Percentiles rank a stretch among this genome's conserved stretches.
phyloP scores from a whole-genome alignment of 768 basidiomycete genomes.

The Artomyces pyxidatus region DNA sequence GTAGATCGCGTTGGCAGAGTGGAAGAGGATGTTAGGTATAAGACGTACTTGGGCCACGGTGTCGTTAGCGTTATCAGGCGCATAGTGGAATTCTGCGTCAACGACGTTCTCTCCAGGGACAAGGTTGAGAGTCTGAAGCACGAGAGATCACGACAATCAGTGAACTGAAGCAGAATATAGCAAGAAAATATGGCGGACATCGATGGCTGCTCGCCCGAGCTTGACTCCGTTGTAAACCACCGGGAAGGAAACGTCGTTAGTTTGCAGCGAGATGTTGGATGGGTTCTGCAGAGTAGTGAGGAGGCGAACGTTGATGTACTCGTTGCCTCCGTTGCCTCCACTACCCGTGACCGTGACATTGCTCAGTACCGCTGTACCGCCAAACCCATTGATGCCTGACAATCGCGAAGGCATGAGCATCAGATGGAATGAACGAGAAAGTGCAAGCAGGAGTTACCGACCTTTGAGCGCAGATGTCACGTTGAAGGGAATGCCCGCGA shows the following conservation, averaged over 20 bases:
- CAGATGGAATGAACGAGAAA: background rate
- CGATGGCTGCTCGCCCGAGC: conserved; percentile 53
- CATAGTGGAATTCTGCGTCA: conserved; percentile 58
- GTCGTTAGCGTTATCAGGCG: conserved; percentile 56
- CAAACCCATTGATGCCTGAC: conserved; percentile 54
- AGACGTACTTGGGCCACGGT: conserved; percentile 38
- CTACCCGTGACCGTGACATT: conserved; percentile 58
- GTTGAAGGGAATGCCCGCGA: conserved; percentile 54
- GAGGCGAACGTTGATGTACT: conserved; percentile 53
- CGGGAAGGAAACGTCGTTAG: conserved; percentile 48
- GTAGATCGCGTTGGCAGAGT: background rate
- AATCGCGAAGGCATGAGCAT: background rate
- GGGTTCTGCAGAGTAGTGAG: conserved; percentile 55
- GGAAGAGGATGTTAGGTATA: conserved; percentile 18
- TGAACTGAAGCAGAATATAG: background rate
- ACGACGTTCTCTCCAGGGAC: conserved; percentile 48
- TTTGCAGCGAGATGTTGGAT: conserved; percentile 57
- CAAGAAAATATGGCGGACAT: conserved; percentile 30
- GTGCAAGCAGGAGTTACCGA: too few relatives aligned
- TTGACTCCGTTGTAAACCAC: conserved; percentile 46
- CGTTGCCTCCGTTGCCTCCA: conserved; percentile 50
- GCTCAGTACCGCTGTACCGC: conserved; percentile 38
- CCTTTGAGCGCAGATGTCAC: conserved; percentile 51
- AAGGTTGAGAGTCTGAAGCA: conserved; percentile 49
- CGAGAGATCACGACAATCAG: conserved; percentile 3